These are phyloP conservation scores for Brasenia schreberi DNA, from an alignment of 164 flowering plant species.

Conservation along the genomic window DNA sequence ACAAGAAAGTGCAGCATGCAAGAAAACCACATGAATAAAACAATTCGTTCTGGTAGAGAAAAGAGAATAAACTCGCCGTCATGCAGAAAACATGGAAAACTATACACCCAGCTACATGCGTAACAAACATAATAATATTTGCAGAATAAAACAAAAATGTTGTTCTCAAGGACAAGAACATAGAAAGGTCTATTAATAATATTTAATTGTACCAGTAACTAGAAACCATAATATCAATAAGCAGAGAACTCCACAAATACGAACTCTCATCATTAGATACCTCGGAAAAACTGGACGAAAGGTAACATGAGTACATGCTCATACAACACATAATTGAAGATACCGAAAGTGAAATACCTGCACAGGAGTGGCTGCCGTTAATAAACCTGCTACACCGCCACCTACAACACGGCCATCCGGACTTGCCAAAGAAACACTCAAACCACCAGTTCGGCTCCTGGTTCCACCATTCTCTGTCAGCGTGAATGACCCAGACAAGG, in stretches of 20 bases:
- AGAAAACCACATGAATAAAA: not conserved
- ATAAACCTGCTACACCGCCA: constrained; percentile 92
- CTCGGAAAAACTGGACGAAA: no score
- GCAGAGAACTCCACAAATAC: no score
- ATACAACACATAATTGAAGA: no score
- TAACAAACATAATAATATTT: no score
- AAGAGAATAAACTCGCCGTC: not conserved
- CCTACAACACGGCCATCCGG: constrained; percentile 99
- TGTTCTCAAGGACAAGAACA: no score
- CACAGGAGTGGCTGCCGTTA: constrained; percentile 91
- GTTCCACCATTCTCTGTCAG: constrained; percentile 81
- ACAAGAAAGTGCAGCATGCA: not conserved
- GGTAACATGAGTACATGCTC: no score
- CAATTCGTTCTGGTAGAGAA: not conserved
- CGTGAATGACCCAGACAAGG: constrained; percentile 94
- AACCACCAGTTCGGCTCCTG: constrained; percentile 90
- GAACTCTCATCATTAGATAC: no score
- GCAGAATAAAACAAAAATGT: no score
- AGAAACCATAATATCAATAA: no score
- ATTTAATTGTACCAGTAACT: no score
- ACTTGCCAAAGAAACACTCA: constrained; percentile 96
- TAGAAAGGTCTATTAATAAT: no score
- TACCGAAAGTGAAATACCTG: constrained; percentile 34
- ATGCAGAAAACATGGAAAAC: not conserved
- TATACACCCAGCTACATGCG: not conserved